Evolutionary conservation across 768 basidiomycete genomes (phyloP), one percentile per base, ranked within the genome.

Genomic region (Candolleomyces eurysporus): DNA sequence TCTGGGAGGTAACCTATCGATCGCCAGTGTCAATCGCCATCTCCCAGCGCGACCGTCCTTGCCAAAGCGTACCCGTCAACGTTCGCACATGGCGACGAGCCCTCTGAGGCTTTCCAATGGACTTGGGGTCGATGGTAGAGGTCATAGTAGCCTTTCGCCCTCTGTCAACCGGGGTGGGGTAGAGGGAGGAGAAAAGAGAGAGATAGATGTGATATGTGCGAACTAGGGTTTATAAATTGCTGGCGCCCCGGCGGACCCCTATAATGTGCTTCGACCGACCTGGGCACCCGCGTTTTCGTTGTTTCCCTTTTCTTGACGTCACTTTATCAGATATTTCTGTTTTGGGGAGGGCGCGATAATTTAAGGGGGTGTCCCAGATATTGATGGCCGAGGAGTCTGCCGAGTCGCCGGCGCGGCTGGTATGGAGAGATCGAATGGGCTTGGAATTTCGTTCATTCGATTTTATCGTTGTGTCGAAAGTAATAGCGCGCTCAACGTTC

Each of bases 1-100:
- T 94, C 92, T 4, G 92, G 90, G 3, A 88, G 74, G 69, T 92
- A 93, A 16, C 89, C 92, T 94, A 43, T 42, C 36, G n/a, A 19
- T 19, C 11, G 36, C 36, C 36, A 6, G 36, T 36, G 36, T 36
- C 36, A 36, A 36, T 36, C 36, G 36, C 36, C 36, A 11, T 36
- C 36, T 11, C 36, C 36, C 36, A 36, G 6, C 36, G 32, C 36
- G 16, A 26, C 13, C 5, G 39, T 43, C 54, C n/a, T 21, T 8
- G 13, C 32, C 14, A 17, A 19, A 16, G 19, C 54, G 54, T 65
- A 87, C 88, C 83, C 13, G 87, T 89, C 57, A 89, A 76, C 22
- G 88, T 83, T 50, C 90, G 82, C 57, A 88, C 86, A 76, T 91
- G 90, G 62, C 84, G 81, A 62, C 87, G 81, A 22, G 84, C 78